Evolutionary conservation across 768 basidiomycete species (phyloP).

Genomic region (Leucosporidium creatinivorum): DNA sequence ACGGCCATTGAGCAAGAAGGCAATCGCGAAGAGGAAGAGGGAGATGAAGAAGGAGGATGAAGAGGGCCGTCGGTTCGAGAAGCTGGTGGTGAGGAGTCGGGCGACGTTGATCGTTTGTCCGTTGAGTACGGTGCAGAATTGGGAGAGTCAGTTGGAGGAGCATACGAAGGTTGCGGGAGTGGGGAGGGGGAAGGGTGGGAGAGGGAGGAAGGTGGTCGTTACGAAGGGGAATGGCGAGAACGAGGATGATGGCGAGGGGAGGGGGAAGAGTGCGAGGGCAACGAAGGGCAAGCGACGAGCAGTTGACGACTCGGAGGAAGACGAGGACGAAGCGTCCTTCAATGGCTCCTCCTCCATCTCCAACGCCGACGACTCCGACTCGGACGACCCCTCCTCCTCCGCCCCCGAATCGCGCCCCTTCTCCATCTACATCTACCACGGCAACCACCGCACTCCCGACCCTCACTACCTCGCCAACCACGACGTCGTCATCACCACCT

Average conservation of each 20-base stretch:
- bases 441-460: constrained; percentile 76
- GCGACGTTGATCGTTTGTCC: constrained; percentile 96
- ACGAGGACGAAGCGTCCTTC: too few species aligned
- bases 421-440: constrained; percentile 86
- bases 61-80: constrained; percentile 57
- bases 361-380: too few species aligned
- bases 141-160: constrained; percentile 97
- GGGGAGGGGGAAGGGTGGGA: too few species aligned
- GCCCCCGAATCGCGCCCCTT: constrained; percentile 4
- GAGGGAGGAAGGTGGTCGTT: constrained; percentile 8
- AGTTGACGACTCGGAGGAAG: constrained; percentile 4
- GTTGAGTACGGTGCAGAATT: constrained; percentile 90
- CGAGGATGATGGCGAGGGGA: neutral
- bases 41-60: constrained; percentile 51
- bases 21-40: constrained; percentile 58
- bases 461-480: constrained; percentile 83
- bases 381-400: neutral
- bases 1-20: constrained; percentile 59
- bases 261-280: constrained; percentile 18
- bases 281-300: constrained; percentile 1
- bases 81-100: constrained; percentile 73
- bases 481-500: constrained; percentile 96
- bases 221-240: neutral
- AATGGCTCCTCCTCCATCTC: constrained; percentile 4
- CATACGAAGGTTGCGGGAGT: constrained; percentile 47